Evolutionary conservation across 495 filamentous ascomycete species (phyloP).

Genomic region (Penicillium herquei): DNA sequence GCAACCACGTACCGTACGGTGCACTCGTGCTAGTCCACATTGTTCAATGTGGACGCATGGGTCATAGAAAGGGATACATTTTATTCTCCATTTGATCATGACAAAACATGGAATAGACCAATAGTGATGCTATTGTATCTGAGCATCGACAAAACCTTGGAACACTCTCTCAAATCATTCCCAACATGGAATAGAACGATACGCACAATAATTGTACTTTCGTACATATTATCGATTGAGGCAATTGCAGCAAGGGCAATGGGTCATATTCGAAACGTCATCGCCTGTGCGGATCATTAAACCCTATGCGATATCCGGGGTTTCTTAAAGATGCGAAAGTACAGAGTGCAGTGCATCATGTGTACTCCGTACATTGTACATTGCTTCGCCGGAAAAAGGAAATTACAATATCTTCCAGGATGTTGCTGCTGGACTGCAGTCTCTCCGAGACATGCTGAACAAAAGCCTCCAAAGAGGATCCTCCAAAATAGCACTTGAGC

Average conservation of each 20-base stretch:
- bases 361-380: neutral
- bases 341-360: neutral
- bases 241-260: slow-evolving; percentile 20
- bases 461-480: neutral
- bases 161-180: neutral
- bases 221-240: slow-evolving; percentile 15
- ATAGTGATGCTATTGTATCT: neutral
- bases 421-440: neutral
- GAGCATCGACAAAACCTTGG: neutral
- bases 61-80: neutral
- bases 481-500: neutral
- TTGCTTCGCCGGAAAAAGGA: neutral
- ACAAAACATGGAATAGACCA: neutral
- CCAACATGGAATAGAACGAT: neutral
- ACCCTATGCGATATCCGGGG: slow-evolving; percentile 1
- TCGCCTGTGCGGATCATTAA: slow-evolving; percentile 2
- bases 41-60: neutral
- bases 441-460: neutral
- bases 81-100: neutral
- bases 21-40: slow-evolving; percentile 12
- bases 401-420: too few relatives aligned
- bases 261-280: slow-evolving; percentile 3
- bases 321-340: neutral
- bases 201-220: slow-evolving; percentile 15
- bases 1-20: slow-evolving; percentile 5